A percentile compares a stretch with the other conserved stretches of the same genome.
Conservation (phyloP, 2,329 filamentous ascomycete genomes). For the Stromatinia cepivora region DNA sequence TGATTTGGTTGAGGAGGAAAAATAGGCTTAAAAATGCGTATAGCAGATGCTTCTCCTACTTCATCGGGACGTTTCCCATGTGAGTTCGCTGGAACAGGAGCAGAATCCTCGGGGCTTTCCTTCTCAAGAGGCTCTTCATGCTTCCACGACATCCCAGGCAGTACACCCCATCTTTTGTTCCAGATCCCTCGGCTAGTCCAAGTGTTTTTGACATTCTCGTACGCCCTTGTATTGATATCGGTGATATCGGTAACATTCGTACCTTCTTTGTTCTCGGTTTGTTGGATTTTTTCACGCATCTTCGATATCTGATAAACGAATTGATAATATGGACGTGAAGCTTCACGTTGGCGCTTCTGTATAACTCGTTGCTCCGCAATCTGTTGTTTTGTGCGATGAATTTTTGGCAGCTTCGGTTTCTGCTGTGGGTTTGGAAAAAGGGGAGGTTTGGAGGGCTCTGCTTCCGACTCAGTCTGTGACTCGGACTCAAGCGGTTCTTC, state of each 20-base stretch:
- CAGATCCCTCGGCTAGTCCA: slow-evolving; percentile 39
- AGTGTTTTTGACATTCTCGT: slow-evolving; percentile 39
- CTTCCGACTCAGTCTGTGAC: slow-evolving; percentile 22
- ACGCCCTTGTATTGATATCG: slow-evolving; percentile 38
- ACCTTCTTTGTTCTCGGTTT: slow-evolving; percentile 31
- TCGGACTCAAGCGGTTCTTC: slow-evolving; percentile 27
- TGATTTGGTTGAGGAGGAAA: slow-evolving; percentile 26
- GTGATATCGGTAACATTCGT: slow-evolving; percentile 33
- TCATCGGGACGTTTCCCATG: slow-evolving; percentile 27
- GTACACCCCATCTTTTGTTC: slow-evolving; percentile 38
- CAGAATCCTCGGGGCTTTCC: not conserved
- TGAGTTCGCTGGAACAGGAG: slow-evolving; percentile 27
- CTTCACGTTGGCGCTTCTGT: slow-evolving; percentile 30
- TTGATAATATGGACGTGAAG: slow-evolving; percentile 38
- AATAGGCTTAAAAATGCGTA: slow-evolving; percentile 28
- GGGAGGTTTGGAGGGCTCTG: slow-evolving; percentile 21
- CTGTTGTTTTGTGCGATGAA: slow-evolving; percentile 25
- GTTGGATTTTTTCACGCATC: slow-evolving; percentile 38
- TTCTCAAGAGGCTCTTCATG: slow-evolving; percentile 36
- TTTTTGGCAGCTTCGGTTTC: slow-evolving; percentile 22
- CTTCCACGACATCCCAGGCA: slow-evolving; percentile 41
- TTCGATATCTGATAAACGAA: slow-evolving; percentile 35
- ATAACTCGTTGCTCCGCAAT: slow-evolving; percentile 26
- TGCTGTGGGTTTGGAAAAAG: slow-evolving; percentile 12
- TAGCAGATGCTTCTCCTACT: slow-evolving; percentile 24